Evolutionary conservation across 2,329 filamentous ascomycete genomes (phyloP).

Genomic region (Aspergillus caelatus): DNA sequence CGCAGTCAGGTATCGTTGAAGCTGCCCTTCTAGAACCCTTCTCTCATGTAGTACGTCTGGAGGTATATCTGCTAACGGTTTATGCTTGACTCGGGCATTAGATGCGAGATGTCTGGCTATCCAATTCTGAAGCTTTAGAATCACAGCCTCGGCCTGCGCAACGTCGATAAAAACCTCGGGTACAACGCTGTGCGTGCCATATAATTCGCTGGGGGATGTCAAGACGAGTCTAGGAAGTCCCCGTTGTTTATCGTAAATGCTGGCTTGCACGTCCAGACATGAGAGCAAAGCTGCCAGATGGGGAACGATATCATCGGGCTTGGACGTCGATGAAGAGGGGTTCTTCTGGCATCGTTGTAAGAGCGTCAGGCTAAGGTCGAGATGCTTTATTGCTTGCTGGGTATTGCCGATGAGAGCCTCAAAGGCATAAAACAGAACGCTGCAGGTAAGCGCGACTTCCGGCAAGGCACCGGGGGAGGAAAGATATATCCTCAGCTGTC

Average conservation of each 20-base stretch:
- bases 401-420: conserved; percentile 28
- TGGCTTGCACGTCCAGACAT: conserved; percentile 27
- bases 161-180: conserved; percentile 9
- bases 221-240: conserved; percentile 17
- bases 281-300: conserved; percentile 19
- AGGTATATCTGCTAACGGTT: conserved; percentile 7
- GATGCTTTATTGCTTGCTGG: conserved; percentile 26
- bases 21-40: conserved; percentile 12
- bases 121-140: conserved; percentile 27
- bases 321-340: background rate
- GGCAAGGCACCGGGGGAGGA: conserved; percentile 17
- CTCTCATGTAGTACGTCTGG: conserved; percentile 12
- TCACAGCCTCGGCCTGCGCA: conserved; percentile 16
- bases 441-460: conserved; percentile 29
- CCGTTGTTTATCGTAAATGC: conserved; percentile 17
- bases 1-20: background rate
- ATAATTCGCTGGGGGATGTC: conserved; percentile 1
- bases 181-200: background rate
- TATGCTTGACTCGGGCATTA: conserved; percentile 14
- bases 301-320: conserved; percentile 18
- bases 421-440: conserved; percentile 29
- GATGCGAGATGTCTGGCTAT: conserved; percentile 21
- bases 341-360: conserved; percentile 18
- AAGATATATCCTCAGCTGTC: conserved; percentile 28
- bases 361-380: conserved; percentile 26